Evolutionary conservation across 805 yeast species (phyloP), one percentile per base, ranked within the genome.

Genomic region (Wickerhamomyces pijperi): DNA sequence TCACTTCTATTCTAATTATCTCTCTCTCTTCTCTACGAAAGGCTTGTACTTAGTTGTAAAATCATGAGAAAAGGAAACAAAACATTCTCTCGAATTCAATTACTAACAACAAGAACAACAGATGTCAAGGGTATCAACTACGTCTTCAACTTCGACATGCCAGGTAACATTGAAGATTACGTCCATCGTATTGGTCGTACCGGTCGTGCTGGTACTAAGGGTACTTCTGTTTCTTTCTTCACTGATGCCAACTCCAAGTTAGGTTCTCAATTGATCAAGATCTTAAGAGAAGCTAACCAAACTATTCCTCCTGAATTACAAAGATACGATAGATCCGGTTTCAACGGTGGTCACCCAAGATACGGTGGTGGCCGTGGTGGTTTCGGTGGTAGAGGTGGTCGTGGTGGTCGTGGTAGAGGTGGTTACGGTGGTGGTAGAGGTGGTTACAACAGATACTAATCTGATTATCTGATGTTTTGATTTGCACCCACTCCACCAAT

Each of bases 61-160:
- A n/a, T n/a, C n/a, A n/a, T n/a, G n/a, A n/a, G n/a, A n/a, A n/a
- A n/a, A n/a, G n/a, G n/a, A n/a, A n/a, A n/a, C n/a, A n/a, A n/a
- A n/a, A n/a, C n/a, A n/a, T n/a, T 13, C 13, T 13, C 14, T 25
- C 13, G 7, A 4, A 25, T 25, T 12, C 14, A 9, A 25, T 9
- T 50, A 58, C 63, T 59, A 53, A 56, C 60, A 43, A 36, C n/a
- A 11, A 41, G 45, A 41, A 41, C 55, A 40, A 6, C 63, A 88
- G 98, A 92, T 69, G 98, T 92, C 65, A 92, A 92, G 73, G 98
- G 97, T 63, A 85, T 92, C 61, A 82, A 88, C 53, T 78, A 70
- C 56, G 98, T 92, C 45, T 74, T 92, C 61, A 92, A 92, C 78
- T 86, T 74, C 58, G 97, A 90, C 64, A 90, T 90, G 88, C 97